These are phyloP conservation scores for Austroboletus niveus DNA, from an alignment of 1,284 basidiomycete genomes.

Conservation along the genomic window DNA sequence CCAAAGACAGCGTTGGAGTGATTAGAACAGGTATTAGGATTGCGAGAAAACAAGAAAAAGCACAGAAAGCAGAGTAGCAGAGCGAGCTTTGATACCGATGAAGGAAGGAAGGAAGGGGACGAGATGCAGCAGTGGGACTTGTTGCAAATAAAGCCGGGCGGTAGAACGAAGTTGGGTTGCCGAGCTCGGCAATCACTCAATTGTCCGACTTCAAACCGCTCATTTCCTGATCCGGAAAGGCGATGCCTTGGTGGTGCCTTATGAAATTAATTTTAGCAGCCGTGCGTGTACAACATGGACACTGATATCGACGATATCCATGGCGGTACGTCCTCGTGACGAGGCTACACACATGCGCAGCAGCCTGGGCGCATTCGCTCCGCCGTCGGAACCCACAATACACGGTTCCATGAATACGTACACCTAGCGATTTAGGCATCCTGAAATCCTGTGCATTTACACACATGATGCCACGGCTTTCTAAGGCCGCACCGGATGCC, in stretches of 20 bases:
- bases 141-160: slow-evolving; percentile 40
- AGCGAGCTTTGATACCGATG: slow-evolving; percentile 30
- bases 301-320: slow-evolving; percentile 17
- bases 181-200: slow-evolving; percentile 37
- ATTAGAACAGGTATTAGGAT: slow-evolving; percentile 1
- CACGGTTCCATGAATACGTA: background rate
- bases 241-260: slow-evolving; percentile 23
- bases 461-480: background rate
- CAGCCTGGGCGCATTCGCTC: slow-evolving; percentile 20
- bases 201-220: slow-evolving; percentile 36
- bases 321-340: slow-evolving; percentile 28
- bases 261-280: slow-evolving; percentile 23
- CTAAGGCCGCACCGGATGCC: background rate
- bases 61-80: slow-evolving; percentile 9
- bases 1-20: slow-evolving; percentile 10
- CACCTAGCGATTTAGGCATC: background rate
- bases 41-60: slow-evolving; percentile 1
- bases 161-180: slow-evolving; percentile 38
- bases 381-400: background rate
- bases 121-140: slow-evolving; percentile 36
- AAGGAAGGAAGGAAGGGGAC: slow-evolving; percentile 29
- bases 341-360: slow-evolving; percentile 18
- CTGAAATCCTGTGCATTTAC: too few relatives aligned
- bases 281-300: slow-evolving; percentile 21
- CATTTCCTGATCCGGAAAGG: slow-evolving; percentile 30